A percentile compares a stretch with the other conserved stretches of the same genome.
Evolutionary conservation across 1,139 yeast genomes (phyloP).

Genomic region (Saccharomyces hybrid): DNA sequence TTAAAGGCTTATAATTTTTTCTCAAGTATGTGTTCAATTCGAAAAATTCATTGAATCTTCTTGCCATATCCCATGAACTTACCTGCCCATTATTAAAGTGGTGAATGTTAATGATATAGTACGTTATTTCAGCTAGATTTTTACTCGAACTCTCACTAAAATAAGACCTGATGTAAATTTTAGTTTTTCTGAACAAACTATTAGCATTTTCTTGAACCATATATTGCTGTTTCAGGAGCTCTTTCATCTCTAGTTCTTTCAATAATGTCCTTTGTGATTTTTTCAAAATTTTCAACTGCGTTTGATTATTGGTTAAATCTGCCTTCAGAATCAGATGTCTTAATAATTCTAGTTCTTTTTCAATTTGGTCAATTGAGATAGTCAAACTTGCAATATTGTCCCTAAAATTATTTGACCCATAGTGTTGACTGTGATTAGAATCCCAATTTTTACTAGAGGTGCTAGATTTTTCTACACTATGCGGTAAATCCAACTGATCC

Average conservation of each 20-base stretch:
- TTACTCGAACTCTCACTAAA: constrained; percentile 42
- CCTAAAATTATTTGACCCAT: constrained; percentile 1
- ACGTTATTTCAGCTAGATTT: constrained; percentile 54
- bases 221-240: constrained; percentile 69
- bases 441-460: not conserved
- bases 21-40: constrained; percentile 61
- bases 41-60: constrained; percentile 80
- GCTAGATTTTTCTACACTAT: not conserved
- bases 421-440: not conserved
- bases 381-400: constrained; percentile 34
- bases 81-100: constrained; percentile 42
- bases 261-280: constrained; percentile 61
- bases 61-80: constrained; percentile 85
- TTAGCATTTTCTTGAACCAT: constrained; percentile 78
- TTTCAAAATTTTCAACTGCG: constrained; percentile 58
- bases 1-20: constrained; percentile 41
- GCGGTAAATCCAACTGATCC: constrained; percentile 5
- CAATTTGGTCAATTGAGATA: constrained; percentile 52
- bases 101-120: constrained; percentile 73
- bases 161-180: constrained; percentile 58
- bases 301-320: constrained; percentile 65
- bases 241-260: constrained; percentile 63
- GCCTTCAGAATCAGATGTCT: constrained; percentile 69
- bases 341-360: constrained; percentile 56
- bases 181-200: constrained; percentile 65